These are phyloP conservation scores for Carex sylvatica DNA, from an alignment of 202 grass and related monocot species.

Conservation along the genomic window DNA sequence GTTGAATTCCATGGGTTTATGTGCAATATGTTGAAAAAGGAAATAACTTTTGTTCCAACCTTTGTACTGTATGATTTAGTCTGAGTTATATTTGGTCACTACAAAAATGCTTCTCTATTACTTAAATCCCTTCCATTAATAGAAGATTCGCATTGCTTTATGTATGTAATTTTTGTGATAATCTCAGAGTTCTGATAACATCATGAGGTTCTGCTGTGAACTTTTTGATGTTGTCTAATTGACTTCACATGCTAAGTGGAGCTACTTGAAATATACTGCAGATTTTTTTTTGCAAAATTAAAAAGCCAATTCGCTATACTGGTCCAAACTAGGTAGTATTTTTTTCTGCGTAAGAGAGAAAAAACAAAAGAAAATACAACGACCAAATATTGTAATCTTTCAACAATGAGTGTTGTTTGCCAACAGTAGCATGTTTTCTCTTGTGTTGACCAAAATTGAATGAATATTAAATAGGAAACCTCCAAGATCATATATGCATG, in stretches of 20 bases:
- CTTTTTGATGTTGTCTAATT: neutral
- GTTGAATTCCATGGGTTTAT: neutral
- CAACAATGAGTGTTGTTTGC: neutral
- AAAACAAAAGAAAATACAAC: neutral
- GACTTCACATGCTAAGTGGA: neutral
- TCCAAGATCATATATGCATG: neutral
- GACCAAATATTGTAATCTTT: neutral
- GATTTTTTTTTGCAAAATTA: neutral
- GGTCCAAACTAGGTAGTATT: neutral
- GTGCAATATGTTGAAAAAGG: neutral
- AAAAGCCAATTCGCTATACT: neutral
- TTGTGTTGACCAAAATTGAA: neutral
- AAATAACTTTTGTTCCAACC: neutral
- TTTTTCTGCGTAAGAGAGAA: too few species aligned
- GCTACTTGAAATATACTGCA: neutral
- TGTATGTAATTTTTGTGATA: slow-evolving; percentile 6
- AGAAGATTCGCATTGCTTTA: neutral
- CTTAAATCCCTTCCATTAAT: neutral
- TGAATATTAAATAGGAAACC: neutral
- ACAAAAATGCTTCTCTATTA: neutral
- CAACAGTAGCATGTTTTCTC: neutral
- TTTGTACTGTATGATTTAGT: slow-evolving; percentile 2
- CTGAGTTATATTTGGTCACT: neutral
- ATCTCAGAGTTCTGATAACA: neutral
- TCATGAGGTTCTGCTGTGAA: neutral